Evolutionary conservation across 495 filamentous ascomycete genomes (phyloP).

Genomic region (Xylaria sp.): DNA sequence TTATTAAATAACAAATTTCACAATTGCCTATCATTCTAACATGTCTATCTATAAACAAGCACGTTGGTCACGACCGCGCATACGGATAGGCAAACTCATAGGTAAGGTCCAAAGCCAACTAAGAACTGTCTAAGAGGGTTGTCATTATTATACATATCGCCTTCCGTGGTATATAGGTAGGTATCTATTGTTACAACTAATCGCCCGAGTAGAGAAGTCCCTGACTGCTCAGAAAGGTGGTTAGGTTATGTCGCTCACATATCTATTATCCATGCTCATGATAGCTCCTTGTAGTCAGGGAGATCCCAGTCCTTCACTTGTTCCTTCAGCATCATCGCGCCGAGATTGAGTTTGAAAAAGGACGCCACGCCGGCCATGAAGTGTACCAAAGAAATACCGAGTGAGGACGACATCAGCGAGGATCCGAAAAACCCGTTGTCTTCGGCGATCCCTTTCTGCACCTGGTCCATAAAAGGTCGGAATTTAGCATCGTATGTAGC

Average conservation of each 20-base stretch:
- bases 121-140: neutral
- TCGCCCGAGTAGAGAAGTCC: neutral
- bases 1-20: too few relatives aligned
- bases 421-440: slow-evolving; percentile 16
- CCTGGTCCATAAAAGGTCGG: slow-evolving; percentile 51
- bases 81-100: too few relatives aligned
- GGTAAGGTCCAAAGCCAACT: too few relatives aligned
- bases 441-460: slow-evolving; percentile 44
- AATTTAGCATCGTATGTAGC: slow-evolving; percentile 50
- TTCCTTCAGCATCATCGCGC: slow-evolving; percentile 41
- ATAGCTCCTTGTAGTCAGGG: slow-evolving; percentile 49
- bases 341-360: slow-evolving; percentile 44
- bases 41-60: too few relatives aligned
- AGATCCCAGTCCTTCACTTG: slow-evolving; percentile 51
- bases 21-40: too few relatives aligned
- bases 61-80: too few relatives aligned
- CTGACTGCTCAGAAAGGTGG: neutral
- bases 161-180: neutral
- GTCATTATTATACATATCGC: neutral
- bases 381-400: slow-evolving; percentile 42
- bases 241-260: neutral
- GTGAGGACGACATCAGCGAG: slow-evolving; percentile 39
- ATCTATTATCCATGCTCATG: slow-evolving; percentile 1
- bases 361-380: slow-evolving; percentile 42
- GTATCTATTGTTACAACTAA: neutral